Evolutionary conservation across 1,284 basidiomycete species (phyloP).

Genomic region (Boletus semigastroideus): DNA sequence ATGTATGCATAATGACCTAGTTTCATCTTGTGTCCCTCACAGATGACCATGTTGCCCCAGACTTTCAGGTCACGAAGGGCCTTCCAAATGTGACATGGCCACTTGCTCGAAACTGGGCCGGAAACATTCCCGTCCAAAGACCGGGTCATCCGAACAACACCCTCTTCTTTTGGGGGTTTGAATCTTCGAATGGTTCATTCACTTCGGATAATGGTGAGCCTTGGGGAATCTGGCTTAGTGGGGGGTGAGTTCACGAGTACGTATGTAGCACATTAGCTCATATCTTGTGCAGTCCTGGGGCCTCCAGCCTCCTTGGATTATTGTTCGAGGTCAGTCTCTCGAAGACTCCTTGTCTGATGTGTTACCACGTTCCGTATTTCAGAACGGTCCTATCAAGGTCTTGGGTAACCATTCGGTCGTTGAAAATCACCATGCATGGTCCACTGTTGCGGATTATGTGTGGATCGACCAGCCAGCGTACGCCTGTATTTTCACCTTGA

Average conservation of each 20-base stretch:
- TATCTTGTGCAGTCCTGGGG: conserved; percentile 53
- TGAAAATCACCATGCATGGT: conserved; percentile 56
- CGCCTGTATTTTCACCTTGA: conserved; percentile 14
- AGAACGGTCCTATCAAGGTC: conserved; percentile 70
- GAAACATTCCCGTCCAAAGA: conserved; percentile 66
- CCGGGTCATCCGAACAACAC: conserved; percentile 57
- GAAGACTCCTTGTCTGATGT: conserved; percentile 11
- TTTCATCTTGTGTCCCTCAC: neutral
- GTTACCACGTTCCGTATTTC: conserved; percentile 6
- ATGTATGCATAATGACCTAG: conserved; percentile 40
- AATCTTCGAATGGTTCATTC: conserved; percentile 59
- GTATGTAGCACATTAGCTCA: neutral
- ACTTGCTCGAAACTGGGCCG: conserved; percentile 58
- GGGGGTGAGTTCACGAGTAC: conserved; percentile 47
- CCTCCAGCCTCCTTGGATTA: conserved; percentile 62
- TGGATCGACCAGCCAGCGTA: conserved; percentile 74
- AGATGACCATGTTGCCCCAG: conserved; percentile 36
- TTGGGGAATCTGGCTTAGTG: conserved; percentile 76
- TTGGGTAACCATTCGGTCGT: conserved; percentile 45
- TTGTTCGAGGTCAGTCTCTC: conserved; percentile 52
- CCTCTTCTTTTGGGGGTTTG: conserved; percentile 70
- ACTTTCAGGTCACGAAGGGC: conserved; percentile 52
- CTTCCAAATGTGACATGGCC: conserved; percentile 68
- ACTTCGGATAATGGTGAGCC: conserved; percentile 46
- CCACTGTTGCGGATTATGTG: conserved; percentile 63